Conservation (phyloP, 108 stramenopile species). For the Nitzschia sp. region DNA sequence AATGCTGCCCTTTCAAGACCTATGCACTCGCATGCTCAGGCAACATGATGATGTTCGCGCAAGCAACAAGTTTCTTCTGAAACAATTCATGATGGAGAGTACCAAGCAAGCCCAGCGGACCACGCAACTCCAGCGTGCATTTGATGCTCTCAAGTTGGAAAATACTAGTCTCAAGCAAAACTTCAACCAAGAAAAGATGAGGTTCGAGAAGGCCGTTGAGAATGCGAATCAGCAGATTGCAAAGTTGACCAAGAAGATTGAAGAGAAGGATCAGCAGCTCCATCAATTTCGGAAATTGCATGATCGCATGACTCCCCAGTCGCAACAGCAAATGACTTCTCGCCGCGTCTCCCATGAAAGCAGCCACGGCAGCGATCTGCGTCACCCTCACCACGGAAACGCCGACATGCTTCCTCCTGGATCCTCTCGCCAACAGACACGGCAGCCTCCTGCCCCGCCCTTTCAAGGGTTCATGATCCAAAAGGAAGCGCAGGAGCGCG, state of each 20-base stretch:
- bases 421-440: background rate
- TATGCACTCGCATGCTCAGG: slow-evolving; percentile 34
- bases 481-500: slow-evolving; percentile 53
- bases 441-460: slow-evolving; percentile 30
- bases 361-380: background rate
- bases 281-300: slow-evolving; percentile 43
- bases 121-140: slow-evolving; percentile 26
- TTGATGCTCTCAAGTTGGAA: slow-evolving; percentile 54
- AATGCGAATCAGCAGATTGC: slow-evolving; percentile 58
- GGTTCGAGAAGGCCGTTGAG: slow-evolving; percentile 54
- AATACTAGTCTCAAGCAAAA: slow-evolving; percentile 59
- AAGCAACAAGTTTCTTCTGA: slow-evolving; percentile 66
- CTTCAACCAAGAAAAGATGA: slow-evolving; percentile 46
- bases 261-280: slow-evolving; percentile 43
- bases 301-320: slow-evolving; percentile 15
- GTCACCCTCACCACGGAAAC: background rate
- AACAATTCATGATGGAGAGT: slow-evolving; percentile 66
- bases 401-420: background rate
- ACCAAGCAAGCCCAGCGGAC: slow-evolving; percentile 37
- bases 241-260: slow-evolving; percentile 57
- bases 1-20: slow-evolving; percentile 29
- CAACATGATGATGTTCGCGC: slow-evolving; percentile 52
- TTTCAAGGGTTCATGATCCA: slow-evolving; percentile 62
- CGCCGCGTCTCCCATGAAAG: slow-evolving; percentile 8
- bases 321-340: background rate